Evolutionary conservation across 345 rosid species (phyloP).

Genomic region (Salix koriyanagi): DNA sequence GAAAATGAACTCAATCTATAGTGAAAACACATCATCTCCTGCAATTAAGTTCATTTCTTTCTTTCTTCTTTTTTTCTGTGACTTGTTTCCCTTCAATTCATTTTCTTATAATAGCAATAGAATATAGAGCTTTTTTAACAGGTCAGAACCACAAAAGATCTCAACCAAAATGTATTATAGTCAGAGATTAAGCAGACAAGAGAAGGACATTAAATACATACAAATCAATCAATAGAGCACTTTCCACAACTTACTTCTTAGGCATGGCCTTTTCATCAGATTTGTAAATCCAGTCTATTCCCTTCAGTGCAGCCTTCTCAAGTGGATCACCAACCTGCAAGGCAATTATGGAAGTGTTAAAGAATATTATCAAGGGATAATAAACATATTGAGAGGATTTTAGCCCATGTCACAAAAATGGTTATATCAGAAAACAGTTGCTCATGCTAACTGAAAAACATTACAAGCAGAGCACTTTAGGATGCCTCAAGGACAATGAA

Average conservation of each 20-base stretch:
- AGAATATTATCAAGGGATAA: background rate
- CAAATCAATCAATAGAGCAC: background rate
- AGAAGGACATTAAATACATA: background rate
- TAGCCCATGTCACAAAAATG: background rate
- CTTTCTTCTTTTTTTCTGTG: conserved; percentile 1
- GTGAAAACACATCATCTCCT: background rate
- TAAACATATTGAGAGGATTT: background rate
- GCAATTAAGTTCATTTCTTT: background rate
- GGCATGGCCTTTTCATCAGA: conserved; percentile 99
- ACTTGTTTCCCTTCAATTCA: background rate
- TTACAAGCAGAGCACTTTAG: background rate
- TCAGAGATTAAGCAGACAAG: background rate
- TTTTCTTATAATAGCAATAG: background rate
- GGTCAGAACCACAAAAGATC: background rate
- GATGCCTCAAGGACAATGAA: background rate
- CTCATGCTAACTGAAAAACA: background rate
- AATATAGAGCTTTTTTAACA: background rate
- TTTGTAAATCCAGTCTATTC: conserved; percentile 98
- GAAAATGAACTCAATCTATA: background rate
- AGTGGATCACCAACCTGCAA: conserved; percentile 88
- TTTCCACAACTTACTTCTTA: conserved; percentile 50
- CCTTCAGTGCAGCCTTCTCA: conserved; percentile 97
- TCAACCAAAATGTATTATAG: background rate
- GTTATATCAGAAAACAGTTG: background rate
- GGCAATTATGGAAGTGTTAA: background rate